These are phyloP conservation scores for Tagetes erecta DNA, from an alignment of 129 eudicot species.

Conservation along the genomic window DNA sequence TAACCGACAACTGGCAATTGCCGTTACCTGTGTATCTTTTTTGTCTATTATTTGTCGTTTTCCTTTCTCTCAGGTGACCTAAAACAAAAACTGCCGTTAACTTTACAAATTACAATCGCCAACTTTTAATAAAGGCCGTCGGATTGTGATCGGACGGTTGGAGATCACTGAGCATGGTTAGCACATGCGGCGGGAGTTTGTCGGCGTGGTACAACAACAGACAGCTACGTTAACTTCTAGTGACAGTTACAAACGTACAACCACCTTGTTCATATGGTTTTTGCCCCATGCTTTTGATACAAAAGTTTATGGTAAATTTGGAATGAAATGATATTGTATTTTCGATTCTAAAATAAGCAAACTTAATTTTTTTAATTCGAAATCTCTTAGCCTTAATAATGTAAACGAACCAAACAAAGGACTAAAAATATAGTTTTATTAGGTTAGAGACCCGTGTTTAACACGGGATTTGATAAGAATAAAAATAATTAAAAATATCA, in stretches of 20 bases:
- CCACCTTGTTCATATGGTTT: neutral
- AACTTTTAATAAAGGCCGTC: neutral
- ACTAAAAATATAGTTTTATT: too few species aligned
- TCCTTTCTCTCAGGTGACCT: conserved; percentile 6
- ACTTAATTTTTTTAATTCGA: too few species aligned
- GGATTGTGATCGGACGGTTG: conserved; percentile 25
- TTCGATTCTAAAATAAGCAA: too few species aligned
- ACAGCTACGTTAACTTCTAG: conserved; percentile 23
- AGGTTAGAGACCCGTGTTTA: too few species aligned
- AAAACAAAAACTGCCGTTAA: conserved; percentile 6
- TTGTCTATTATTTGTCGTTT: conserved; percentile 19
- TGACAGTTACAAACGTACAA: conserved; percentile 29
- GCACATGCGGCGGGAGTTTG: conserved; percentile 31
- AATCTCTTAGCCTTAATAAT: too few species aligned
- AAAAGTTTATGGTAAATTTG: too few species aligned
- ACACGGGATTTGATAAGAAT: too few species aligned
- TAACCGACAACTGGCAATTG: conserved; percentile 30
- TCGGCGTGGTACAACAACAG: conserved; percentile 28
- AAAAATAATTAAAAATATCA: too few species aligned
- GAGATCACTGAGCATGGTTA: conserved; percentile 15
- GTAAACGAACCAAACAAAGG: too few species aligned
- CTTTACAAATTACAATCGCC: neutral
- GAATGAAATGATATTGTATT: too few species aligned
- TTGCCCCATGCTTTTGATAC: neutral
- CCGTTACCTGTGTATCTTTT: conserved; percentile 6